Evolutionary conservation across 2,329 filamentous ascomycete genomes (phyloP).

Genomic region (Chalaropsis thielavioides): DNA sequence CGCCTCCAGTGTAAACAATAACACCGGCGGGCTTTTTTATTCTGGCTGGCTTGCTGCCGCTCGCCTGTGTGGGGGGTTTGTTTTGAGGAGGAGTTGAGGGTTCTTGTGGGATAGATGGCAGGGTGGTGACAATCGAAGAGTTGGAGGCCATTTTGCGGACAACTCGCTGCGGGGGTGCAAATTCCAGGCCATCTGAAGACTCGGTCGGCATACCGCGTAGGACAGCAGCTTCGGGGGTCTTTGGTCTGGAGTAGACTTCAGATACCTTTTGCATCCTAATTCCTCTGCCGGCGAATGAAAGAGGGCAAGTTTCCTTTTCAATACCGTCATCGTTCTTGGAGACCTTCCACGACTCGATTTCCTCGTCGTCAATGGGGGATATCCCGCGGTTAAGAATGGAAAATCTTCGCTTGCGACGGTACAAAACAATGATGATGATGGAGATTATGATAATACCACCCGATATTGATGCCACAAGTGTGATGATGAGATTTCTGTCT

Average conservation of each 20-base stretch:
- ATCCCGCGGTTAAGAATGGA: conserved; percentile 40
- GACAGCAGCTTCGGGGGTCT: not conserved
- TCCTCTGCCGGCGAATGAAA: not conserved
- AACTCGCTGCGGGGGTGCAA: not conserved
- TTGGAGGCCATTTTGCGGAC: conserved; percentile 17
- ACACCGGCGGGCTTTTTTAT: conserved; percentile 36
- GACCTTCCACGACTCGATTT: conserved; percentile 49
- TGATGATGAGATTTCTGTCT: conserved; percentile 34
- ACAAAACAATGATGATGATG: conserved; percentile 25
- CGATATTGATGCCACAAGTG: conserved; percentile 37
- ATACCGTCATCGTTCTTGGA: conserved; percentile 21
- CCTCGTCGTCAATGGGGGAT: conserved; percentile 49
- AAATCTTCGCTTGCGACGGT: conserved; percentile 27
- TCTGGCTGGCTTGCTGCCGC: conserved; percentile 20
- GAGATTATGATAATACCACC: conserved; percentile 27
- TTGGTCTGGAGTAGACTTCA: not conserved
- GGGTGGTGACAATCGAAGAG: conserved; percentile 12
- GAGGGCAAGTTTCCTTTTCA: conserved; percentile 21
- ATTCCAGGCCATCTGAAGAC: not conserved
- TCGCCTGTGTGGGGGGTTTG: not conserved
- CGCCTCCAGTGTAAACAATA: conserved; percentile 36
- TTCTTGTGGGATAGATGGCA: conserved; percentile 22
- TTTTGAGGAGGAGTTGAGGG: conserved; percentile 22
- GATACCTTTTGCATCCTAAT: not conserved
- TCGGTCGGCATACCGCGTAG: not conserved